Conservation (phyloP, 208 protist species). For the Polymyxa betae region DNA sequence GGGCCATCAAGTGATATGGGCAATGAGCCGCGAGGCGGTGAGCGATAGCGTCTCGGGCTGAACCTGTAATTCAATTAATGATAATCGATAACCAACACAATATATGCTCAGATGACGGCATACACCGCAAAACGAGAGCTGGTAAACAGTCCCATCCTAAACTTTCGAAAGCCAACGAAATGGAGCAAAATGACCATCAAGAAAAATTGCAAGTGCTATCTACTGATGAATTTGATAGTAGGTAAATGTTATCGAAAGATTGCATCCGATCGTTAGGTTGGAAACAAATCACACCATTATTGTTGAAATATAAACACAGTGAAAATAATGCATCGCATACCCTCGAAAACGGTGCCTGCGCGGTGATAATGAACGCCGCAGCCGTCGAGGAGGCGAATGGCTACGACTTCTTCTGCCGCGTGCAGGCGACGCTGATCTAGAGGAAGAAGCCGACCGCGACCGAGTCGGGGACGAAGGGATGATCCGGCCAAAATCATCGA, state of each 20-base stretch:
- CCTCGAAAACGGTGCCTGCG: neutral
- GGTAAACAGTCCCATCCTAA: neutral
- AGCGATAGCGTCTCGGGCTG: neutral
- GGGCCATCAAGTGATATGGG: constrained; percentile 1
- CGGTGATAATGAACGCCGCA: neutral
- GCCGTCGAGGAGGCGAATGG: neutral
- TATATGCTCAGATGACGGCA: neutral
- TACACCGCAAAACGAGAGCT: neutral
- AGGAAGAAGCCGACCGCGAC: constrained; percentile 16
- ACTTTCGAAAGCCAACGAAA: neutral
- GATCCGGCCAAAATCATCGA: constrained; percentile 45
- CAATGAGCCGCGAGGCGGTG: neutral
- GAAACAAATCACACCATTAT: too few species aligned
- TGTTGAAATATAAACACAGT: too few species aligned
- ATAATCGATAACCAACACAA: neutral
- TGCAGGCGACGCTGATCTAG: neutral
- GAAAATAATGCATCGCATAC: neutral
- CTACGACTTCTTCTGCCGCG: neutral
- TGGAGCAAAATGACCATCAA: too few species aligned
- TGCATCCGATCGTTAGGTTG: too few species aligned
- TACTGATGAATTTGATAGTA: too few species aligned
- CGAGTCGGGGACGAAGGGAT: constrained; percentile 8
- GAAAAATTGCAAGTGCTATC: too few species aligned
- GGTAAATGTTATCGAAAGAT: too few species aligned
- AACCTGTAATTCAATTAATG: neutral